Evolutionary conservation across 352 stramenopile genomes (phyloP).

Genomic region (Globisporangium lucens): DNA sequence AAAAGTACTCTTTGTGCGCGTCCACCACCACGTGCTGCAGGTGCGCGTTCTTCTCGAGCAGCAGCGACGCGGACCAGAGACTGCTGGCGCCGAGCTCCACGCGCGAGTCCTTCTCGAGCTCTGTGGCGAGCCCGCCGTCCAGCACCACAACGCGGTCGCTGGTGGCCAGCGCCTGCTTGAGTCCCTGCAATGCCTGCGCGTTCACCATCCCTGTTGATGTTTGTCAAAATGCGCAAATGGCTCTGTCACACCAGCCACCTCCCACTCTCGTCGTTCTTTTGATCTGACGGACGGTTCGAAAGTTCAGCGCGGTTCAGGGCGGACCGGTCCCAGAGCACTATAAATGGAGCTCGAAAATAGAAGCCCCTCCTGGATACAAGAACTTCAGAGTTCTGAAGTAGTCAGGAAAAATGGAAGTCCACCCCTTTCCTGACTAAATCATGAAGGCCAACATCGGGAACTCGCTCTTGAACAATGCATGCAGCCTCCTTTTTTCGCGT

Average conservation of each 20-base stretch:
- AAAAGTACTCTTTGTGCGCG: conserved; percentile 74
- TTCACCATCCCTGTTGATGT: conserved; percentile 18
- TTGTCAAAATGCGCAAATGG: background rate
- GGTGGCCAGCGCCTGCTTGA: conserved; percentile 30
- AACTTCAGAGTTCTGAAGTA: too few species aligned
- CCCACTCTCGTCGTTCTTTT: background rate
- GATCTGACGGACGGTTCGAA: background rate
- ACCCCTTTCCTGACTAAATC: too few species aligned
- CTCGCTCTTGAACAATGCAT: too few species aligned
- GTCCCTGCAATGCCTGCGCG: conserved; percentile 24
- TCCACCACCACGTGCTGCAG: conserved; percentile 58
- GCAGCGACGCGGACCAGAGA: conserved; percentile 74
- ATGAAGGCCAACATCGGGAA: too few species aligned
- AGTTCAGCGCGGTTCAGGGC: background rate
- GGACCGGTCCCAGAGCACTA: background rate
- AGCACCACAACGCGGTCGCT: conserved; percentile 47
- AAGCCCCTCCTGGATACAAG: too few species aligned
- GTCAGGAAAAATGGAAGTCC: too few species aligned
- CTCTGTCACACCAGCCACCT: background rate
- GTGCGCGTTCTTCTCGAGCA: conserved; percentile 49
- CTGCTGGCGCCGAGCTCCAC: conserved; percentile 49
- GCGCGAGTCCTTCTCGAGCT: conserved; percentile 70
- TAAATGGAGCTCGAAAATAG: too few species aligned
- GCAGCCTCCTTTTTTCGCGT: too few species aligned
- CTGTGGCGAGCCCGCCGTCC: conserved; percentile 73